Base-by-base conservation (phyloP, 768 basidiomycete genomes). In the Clitopilus hobsonii region DNA sequence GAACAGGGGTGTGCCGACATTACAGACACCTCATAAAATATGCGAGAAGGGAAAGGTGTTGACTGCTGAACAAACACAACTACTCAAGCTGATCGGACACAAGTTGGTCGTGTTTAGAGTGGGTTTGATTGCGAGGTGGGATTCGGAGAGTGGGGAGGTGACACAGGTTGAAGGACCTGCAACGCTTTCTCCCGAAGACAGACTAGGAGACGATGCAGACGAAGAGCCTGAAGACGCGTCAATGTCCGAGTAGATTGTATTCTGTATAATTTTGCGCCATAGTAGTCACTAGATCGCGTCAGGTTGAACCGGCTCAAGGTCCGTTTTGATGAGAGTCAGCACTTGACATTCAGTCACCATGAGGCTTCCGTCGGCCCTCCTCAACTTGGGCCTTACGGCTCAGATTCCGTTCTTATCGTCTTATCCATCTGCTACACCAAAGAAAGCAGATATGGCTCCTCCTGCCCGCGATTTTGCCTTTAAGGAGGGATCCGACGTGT, bases 81-180 rank as follows among this genome's bases (percentile, higher is more conserved):
- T 98, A 47, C 74, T 99, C 58, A 98, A 98, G 76, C 76, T 98
- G 57, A 83, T 94, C 38, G 93, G 92, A 10, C 82, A 94, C 64
- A 87, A 84, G 72, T 89, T 95, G 89, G 94, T 94, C 2, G 80
- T 78, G 49, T 95, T 95, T 70, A 77, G 82, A 58, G 84, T 93
- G 22, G 79, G 76, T n/a, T 69, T 92, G 55, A 77, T 83, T 53
- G 80, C 84, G 38, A 74, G 86, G 55, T 94, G 91, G 90, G 84
- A 87, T 59, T 80, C 85, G 48, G 74, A 72, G 55, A 84, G 76
- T 27, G 89, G 84, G 20, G 76, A 84, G 60, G 84, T 92, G 30
- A 73, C 76, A 1, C 77, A 86, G 67, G 66, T 86, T 16, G 85
- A 82, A 53, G 73, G 77, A 8, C 68, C 69, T 36, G 70, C 70